Evolutionary conservation across 495 filamentous ascomycete genomes (phyloP).

Genomic region (Aspergillus incahuasiensis): DNA sequence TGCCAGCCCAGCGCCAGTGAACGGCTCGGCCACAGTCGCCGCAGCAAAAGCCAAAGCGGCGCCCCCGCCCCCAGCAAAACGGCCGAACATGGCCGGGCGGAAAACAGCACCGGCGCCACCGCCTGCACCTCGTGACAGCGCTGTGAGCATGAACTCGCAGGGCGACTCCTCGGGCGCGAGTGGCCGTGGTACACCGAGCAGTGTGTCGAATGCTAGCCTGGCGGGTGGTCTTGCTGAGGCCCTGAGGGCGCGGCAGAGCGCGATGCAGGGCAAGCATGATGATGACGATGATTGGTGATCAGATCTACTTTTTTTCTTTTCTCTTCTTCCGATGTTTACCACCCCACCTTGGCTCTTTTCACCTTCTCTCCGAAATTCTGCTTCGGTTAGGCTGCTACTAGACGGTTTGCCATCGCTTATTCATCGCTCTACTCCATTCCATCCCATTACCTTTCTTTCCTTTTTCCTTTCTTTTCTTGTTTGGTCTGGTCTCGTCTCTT

Average conservation of each 20-base stretch:
- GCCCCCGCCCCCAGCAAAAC: slow-evolving; percentile 82
- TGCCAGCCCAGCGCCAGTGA: slow-evolving; percentile 45
- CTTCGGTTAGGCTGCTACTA: too few species aligned
- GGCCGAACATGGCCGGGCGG: slow-evolving; percentile 63
- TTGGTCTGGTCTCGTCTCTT: not conserved
- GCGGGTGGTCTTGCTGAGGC: slow-evolving; percentile 85
- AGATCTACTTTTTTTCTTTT: slow-evolving; percentile 19
- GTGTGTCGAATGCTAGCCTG: slow-evolving; percentile 62
- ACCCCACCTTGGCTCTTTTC: not conserved
- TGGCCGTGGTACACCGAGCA: slow-evolving; percentile 63
- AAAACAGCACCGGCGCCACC: slow-evolving; percentile 60
- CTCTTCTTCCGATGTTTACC: slow-evolving; percentile 3
- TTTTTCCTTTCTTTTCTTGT: not conserved
- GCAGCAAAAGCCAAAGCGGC: slow-evolving; percentile 64
- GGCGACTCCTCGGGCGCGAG: slow-evolving; percentile 55
- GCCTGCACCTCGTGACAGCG: slow-evolving; percentile 63
- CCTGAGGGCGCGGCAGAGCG: slow-evolving; percentile 65
- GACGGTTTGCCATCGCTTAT: too few species aligned
- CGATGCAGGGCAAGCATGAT: slow-evolving; percentile 58
- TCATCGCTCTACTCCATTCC: too few species aligned
- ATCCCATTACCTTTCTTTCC: not conserved
- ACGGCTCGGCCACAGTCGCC: slow-evolving; percentile 45
- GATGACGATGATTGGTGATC: slow-evolving; percentile 67
- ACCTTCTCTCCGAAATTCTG: too few species aligned
- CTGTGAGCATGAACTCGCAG: slow-evolving; percentile 64